Evolutionary conservation across 2,329 filamentous ascomycete genomes (phyloP).

Genomic region (Monascus ruber): DNA sequence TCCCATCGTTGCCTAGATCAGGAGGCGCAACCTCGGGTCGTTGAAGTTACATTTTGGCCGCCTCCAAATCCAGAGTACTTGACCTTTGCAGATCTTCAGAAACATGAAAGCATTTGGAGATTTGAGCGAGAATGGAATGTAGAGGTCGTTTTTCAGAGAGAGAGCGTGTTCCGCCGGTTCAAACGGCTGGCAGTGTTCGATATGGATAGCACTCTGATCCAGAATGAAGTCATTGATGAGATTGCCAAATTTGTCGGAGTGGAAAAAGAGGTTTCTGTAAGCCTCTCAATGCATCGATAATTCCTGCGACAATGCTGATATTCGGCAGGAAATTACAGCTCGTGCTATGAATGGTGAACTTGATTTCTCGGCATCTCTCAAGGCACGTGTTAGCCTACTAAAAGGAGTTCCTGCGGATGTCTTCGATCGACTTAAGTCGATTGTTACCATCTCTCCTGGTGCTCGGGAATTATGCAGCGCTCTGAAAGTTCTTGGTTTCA

Average conservation of each 20-base stretch:
- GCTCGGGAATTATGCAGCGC: constrained; percentile 62
- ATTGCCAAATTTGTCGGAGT: constrained; percentile 76
- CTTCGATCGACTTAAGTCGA: constrained; percentile 62
- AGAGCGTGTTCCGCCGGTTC: constrained; percentile 63
- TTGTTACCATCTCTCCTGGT: constrained; percentile 72
- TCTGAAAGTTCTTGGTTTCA: constrained; percentile 68
- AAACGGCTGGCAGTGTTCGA: constrained; percentile 89
- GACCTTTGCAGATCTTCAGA: constrained; percentile 56
- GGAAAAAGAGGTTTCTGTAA: constrained; percentile 63
- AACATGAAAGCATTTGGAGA: constrained; percentile 68
- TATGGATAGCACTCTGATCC: constrained; percentile 96
- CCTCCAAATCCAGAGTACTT: constrained; percentile 38
- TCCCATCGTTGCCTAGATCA: constrained; percentile 38
- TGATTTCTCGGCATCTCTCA: constrained; percentile 76
- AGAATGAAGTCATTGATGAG: constrained; percentile 95
- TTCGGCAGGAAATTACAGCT: constrained; percentile 59
- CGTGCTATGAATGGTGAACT: constrained; percentile 94
- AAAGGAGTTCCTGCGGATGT: constrained; percentile 68
- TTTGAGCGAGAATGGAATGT: constrained; percentile 87
- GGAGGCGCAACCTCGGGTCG: constrained; percentile 38
- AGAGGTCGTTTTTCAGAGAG: constrained; percentile 65
- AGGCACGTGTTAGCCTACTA: constrained; percentile 67
- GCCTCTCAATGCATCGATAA: neutral
- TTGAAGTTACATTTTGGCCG: constrained; percentile 42
- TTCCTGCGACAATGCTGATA: constrained; percentile 2